Evolutionary conservation across 768 basidiomycete species (phyloP), one percentile per base, ranked within the genome.

Genomic region (Kondoa malvinella): DNA sequence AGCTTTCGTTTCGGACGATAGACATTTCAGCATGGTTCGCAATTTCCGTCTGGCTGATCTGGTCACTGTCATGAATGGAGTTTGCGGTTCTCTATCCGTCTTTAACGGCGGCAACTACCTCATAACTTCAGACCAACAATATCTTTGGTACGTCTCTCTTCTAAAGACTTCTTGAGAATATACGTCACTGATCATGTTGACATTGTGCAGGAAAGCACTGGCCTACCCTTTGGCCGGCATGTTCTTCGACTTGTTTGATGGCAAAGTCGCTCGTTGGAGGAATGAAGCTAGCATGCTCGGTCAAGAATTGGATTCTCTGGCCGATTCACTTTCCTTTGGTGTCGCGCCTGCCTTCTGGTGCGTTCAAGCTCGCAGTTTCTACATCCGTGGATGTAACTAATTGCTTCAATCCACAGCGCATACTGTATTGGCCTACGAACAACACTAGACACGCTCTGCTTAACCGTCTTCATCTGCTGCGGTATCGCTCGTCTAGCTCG

Each of bases 41-140:
- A 97, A 96, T 78, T 99, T 99, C 76, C 89, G 92, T 65, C 83
- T 97, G 30, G 95, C 95, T 72, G 95, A 99, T 80, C 82, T 95
- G 64, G 91, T 99, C 73, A 99, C 95, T 34, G 91, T 99, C 71
- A 92, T 92, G 87, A 99, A 99, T 76, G 95, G 95, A 58, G 87
- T 97, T 77, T 99, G 95, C 79, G 95, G 95, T 68, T 88, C 88
- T 21, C 86, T 94, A 73, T 96, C 92, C 30, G 83, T 99, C 76
- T 92, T 97, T 78, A 88, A 86, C 40, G 92, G 89, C 3, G 92
- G 89, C 59, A 85, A 85, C 65, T 99, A 92, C 81, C 83, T 96
- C 72, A 67, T 86, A 57, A 85, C 86, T 27, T 84, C 86, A 70
- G 87, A 92, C 75, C 82, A 83, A 70, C 84, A 84, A 73, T 85